These are phyloP conservation scores for Tricholomella constricta DNA, from an alignment of 768 basidiomycete genomes.

Conservation along the genomic window DNA sequence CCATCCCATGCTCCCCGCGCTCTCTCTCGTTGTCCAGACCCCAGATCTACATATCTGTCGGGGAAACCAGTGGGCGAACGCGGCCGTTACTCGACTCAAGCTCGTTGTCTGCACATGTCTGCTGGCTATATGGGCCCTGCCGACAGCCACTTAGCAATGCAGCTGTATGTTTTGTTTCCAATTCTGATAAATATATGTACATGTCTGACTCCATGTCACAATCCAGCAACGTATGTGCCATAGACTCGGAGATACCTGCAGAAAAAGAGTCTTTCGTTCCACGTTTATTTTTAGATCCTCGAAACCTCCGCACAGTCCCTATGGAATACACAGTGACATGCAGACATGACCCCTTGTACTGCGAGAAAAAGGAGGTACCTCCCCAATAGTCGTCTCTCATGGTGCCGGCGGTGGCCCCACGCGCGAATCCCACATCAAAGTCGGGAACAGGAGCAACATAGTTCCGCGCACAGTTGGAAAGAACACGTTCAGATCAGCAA, in stretches of 20 bases:
- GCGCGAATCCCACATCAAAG: no score
- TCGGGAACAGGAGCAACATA: no score
- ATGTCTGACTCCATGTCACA: no score
- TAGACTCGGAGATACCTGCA: not conserved
- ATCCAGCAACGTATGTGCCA: no score
- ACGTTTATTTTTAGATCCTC: not conserved
- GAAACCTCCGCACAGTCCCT: not conserved
- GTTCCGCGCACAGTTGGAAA: no score
- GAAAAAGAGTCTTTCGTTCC: not conserved
- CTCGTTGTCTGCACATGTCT: not conserved
- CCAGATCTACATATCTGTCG: not conserved
- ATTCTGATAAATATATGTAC: no score
- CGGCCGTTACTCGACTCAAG: not conserved
- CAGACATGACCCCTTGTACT: not conserved
- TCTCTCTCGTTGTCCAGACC: not conserved
- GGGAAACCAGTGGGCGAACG: not conserved
- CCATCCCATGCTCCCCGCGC: not conserved
- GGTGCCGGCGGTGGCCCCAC: not conserved
- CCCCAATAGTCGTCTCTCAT: not conserved
- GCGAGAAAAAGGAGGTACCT: not conserved
- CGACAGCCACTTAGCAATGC: not conserved
- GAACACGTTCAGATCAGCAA: no score
- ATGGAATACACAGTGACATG: not conserved
- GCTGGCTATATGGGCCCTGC: constrained; percentile 1
- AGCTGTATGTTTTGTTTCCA: not conserved